Conservation (phyloP, 1,284 basidiomycete genomes). For the Pascua guehoae region DNA sequence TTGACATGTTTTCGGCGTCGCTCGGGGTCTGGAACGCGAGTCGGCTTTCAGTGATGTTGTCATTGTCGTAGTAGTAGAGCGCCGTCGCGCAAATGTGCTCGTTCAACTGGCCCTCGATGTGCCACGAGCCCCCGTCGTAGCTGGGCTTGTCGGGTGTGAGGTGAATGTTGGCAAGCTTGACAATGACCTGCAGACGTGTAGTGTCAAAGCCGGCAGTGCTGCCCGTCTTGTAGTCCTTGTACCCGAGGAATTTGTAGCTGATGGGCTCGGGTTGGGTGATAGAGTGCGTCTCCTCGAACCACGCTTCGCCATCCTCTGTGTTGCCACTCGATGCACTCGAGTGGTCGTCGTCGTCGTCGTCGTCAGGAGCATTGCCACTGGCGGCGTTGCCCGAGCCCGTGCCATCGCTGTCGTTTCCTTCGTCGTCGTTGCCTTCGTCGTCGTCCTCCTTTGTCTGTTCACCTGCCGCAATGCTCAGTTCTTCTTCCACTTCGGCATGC, state of each 20-base stretch:
- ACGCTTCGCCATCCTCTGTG: constrained; percentile 1
- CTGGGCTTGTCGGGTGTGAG: constrained; percentile 16
- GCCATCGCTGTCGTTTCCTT: too few relatives aligned
- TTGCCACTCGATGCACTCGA: constrained; percentile 2
- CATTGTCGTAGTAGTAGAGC: constrained; percentile 18
- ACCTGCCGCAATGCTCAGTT: too few relatives aligned
- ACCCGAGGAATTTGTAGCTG: not conserved
- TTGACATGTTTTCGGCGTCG: not conserved
- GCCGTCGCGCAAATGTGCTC: constrained; percentile 15
- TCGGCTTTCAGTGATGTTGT: constrained; percentile 11
- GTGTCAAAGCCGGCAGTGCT: too few relatives aligned
- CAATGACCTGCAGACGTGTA: constrained; percentile 12
- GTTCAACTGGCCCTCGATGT: constrained; percentile 14
- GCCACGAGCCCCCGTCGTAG: constrained; percentile 12
- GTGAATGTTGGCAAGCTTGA: constrained; percentile 17
- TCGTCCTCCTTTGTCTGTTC: too few relatives aligned
- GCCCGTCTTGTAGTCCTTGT: constrained; percentile 1
- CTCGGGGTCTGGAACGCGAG: constrained; percentile 4
- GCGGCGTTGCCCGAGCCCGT: too few relatives aligned
- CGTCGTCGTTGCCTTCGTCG: too few relatives aligned
- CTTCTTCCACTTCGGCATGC: too few relatives aligned
- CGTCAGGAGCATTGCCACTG: not conserved
- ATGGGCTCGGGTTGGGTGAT: constrained; percentile 10
- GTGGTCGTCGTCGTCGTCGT: not conserved
- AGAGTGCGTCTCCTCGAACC: constrained; percentile 11